A percentile compares a stretch with the other conserved stretches of the same genome.
phyloP scores from a whole-genome alignment of 768 basidiomycete genomes.

The Dictyophora rubrovolvata region DNA sequence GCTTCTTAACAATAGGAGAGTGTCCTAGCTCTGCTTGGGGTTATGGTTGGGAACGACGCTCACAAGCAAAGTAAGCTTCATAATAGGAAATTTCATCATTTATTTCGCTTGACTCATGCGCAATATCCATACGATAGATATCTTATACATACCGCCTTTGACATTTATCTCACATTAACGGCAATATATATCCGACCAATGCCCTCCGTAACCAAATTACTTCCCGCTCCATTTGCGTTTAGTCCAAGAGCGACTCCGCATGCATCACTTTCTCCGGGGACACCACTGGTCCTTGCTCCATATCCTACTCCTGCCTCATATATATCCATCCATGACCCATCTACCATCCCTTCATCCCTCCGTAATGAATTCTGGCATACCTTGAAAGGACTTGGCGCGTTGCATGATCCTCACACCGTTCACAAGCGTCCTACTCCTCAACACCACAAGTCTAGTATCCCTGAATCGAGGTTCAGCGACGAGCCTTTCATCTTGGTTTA shows the following conservation, averaged over 20 bases:
- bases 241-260: constrained; percentile 32
- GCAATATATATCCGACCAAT: constrained; percentile 59
- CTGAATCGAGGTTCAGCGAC: not conserved
- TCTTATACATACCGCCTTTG: constrained; percentile 49
- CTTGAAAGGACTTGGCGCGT: constrained; percentile 46
- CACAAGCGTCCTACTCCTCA: not conserved
- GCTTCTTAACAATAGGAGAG: constrained; percentile 48
- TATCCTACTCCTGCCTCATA: constrained; percentile 7
- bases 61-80: constrained; percentile 33
- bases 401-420: not conserved
- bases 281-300: constrained; percentile 3
- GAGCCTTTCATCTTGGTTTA: constrained; percentile 45
- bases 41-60: constrained; percentile 49
- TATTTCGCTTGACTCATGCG: constrained; percentile 10
- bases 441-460: constrained; percentile 11
- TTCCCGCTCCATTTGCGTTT: constrained; percentile 59
- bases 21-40: constrained; percentile 48
- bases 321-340: constrained; percentile 1
- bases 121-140: constrained; percentile 29
- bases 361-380: constrained; percentile 40
- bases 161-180: constrained; percentile 36
- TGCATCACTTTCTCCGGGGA: constrained; percentile 1
- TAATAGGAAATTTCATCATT: not conserved
- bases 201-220: constrained; percentile 45
- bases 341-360: not conserved